Conservation (phyloP, 2,329 filamentous ascomycete genomes). For the Ceratocystis eucalypticola region DNA sequence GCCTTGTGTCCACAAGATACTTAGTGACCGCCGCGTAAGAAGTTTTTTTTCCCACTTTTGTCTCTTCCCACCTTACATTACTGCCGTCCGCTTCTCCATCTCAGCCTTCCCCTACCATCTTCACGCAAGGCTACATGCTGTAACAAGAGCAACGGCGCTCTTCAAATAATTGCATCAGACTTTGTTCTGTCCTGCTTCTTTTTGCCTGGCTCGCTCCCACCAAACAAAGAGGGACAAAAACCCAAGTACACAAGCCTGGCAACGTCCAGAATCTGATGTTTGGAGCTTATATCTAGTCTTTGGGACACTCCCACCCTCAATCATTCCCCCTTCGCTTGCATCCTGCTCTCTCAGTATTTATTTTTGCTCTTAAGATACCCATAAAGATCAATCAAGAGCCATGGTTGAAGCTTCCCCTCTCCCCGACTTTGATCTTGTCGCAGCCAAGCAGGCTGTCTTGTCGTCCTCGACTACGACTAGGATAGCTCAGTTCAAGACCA, state of each 20-base stretch:
- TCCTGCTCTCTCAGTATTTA: neutral
- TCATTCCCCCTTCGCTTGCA: neutral
- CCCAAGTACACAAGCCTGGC: slow-evolving; percentile 3
- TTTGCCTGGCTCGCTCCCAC: neutral
- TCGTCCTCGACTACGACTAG: slow-evolving; percentile 49
- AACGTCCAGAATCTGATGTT: slow-evolving; percentile 9
- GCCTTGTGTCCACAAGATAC: slow-evolving; percentile 1
- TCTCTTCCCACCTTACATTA: neutral
- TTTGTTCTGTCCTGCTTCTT: neutral
- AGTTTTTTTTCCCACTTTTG: slow-evolving; percentile 9
- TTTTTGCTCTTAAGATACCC: slow-evolving; percentile 5
- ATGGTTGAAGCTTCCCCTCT: slow-evolving; percentile 21
- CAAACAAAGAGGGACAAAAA: neutral
- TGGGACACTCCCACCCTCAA: neutral
- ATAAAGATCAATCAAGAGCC: slow-evolving; percentile 6
- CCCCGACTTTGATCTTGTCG: slow-evolving; percentile 36
- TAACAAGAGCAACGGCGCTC: slow-evolving; percentile 5
- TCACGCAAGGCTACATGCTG: slow-evolving; percentile 1
- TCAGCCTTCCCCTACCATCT: slow-evolving; percentile 4
- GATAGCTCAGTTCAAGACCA: slow-evolving; percentile 38
- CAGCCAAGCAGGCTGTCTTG: slow-evolving; percentile 38
- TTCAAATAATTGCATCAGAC: neutral
- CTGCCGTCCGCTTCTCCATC: neutral
- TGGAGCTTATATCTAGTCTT: slow-evolving; percentile 5
- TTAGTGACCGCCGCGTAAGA: neutral